Conservation (phyloP, 2,329 filamentous ascomycete species). For the Calonectria crousiana region DNA sequence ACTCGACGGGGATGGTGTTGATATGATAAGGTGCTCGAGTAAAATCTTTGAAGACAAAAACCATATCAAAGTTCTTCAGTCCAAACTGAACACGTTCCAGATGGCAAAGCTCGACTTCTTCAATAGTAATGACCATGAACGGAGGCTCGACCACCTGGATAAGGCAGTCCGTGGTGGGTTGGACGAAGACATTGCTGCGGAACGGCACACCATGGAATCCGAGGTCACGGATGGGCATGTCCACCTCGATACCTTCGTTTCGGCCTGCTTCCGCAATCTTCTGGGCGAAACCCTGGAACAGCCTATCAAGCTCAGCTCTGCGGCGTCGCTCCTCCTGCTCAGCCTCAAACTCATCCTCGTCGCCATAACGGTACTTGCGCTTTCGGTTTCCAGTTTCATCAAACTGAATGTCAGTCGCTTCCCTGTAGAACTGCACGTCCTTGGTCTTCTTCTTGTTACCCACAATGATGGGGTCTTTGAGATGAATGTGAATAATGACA, state of each 20-base stretch:
- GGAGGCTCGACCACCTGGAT: slow-evolving; percentile 97
- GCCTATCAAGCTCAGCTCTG: slow-evolving; percentile 90
- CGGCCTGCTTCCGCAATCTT: slow-evolving; percentile 97
- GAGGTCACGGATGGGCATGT: slow-evolving; percentile 96
- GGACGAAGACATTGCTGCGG: slow-evolving; percentile 94
- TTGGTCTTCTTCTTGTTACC: slow-evolving; percentile 98
- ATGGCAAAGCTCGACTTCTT: slow-evolving; percentile 96
- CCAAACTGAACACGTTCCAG: slow-evolving; percentile 96
- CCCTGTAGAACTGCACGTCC: slow-evolving; percentile 97
- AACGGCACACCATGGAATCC: slow-evolving; percentile 97
- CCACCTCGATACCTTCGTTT: slow-evolving; percentile 90
- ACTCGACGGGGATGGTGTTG: slow-evolving; percentile 98
- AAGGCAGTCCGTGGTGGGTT: slow-evolving; percentile 95
- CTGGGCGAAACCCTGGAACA: slow-evolving; percentile 96
- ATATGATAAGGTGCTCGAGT: slow-evolving; percentile 90
- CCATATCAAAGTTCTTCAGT: slow-evolving; percentile 98
- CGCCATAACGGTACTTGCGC: slow-evolving; percentile 96
- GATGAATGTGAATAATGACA: slow-evolving; percentile 96
- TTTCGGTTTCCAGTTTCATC: slow-evolving; percentile 99
- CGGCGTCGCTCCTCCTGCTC: slow-evolving; percentile 96
- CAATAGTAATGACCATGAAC: slow-evolving; percentile 94
- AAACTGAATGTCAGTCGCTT: slow-evolving; percentile 98
- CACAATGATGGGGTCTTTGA: slow-evolving; percentile 98
- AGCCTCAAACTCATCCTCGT: slow-evolving; percentile 98
- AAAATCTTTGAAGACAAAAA: slow-evolving; percentile 99